phyloP scores from a whole-genome alignment of 2,329 filamentous ascomycete species.

The Didymella segeticola region DNA sequence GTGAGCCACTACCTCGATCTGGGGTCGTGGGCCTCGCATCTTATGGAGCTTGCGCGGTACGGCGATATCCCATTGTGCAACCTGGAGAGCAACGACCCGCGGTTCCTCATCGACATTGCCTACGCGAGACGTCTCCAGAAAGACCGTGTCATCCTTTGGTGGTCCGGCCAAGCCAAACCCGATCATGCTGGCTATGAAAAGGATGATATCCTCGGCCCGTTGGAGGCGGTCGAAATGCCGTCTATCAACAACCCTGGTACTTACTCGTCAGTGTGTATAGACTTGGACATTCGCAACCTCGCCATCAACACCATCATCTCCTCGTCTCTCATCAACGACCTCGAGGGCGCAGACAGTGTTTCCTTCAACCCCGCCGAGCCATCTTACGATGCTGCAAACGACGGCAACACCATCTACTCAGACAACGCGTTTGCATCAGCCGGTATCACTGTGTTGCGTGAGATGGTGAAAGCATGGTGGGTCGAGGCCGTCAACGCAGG shows the following conservation, averaged over 20 bases:
- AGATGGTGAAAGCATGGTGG: conserved; percentile 99
- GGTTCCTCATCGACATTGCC: conserved; percentile 93
- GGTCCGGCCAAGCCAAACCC: conserved; percentile 84
- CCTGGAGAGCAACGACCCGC: conserved; percentile 89
- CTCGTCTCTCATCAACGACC: conserved; percentile 93
- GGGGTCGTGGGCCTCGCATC: conserved; percentile 89
- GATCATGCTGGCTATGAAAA: conserved; percentile 96
- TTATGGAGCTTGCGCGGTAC: conserved; percentile 86
- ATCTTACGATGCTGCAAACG: conserved; percentile 64
- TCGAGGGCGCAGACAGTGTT: conserved; percentile 86
- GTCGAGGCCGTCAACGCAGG: conserved; percentile 88
- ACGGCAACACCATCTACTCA: conserved; percentile 76
- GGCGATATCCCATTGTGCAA: conserved; percentile 96
- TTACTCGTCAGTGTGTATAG: conserved; percentile 95
- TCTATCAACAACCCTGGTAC: conserved; percentile 91
- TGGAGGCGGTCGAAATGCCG: conserved; percentile 91
- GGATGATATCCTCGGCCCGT: conserved; percentile 81
- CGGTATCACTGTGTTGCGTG: conserved; percentile 85
- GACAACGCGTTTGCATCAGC: conserved; percentile 94
- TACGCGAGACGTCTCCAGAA: conserved; percentile 90
- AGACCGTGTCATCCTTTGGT: conserved; percentile 96
- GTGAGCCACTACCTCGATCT: conserved; percentile 90
- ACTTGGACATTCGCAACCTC: conserved; percentile 90
- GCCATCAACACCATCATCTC: conserved; percentile 98
- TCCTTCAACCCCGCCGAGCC: conserved; percentile 80